Conservation (phyloP, 352 stramenopile species). For the Peronosclerospora sorghi region DNA sequence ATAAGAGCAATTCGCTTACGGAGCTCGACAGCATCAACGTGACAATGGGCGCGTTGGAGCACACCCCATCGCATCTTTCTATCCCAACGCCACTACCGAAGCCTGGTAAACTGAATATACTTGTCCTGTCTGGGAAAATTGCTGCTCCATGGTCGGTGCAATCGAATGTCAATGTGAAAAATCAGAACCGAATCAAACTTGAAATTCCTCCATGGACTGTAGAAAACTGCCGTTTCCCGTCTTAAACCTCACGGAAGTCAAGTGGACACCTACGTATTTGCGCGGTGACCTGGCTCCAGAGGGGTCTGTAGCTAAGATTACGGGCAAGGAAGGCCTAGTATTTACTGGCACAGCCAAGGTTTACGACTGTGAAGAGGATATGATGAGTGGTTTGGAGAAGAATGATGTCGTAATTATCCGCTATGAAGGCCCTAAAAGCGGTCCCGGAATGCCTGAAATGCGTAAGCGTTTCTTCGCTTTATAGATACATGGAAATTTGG, state of each 20-base stretch:
- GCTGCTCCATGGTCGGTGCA: too few species aligned
- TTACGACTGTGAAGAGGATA: constrained; percentile 96
- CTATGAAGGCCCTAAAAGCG: constrained; percentile 97
- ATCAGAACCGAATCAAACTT: too few species aligned
- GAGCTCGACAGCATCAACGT: too few species aligned
- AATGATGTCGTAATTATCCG: constrained; percentile 96
- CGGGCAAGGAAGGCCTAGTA: constrained; percentile 84
- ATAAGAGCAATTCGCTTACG: too few species aligned
- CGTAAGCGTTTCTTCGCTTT: constrained; percentile 31
- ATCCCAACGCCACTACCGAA: constrained; percentile 97
- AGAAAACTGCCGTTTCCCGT: too few species aligned
- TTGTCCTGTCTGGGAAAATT: too few species aligned
- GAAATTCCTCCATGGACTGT: too few species aligned
- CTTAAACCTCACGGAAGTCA: constrained; percentile 85
- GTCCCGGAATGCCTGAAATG: constrained; percentile 97
- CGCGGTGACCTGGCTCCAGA: constrained; percentile 93
- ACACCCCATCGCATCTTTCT: too few species aligned
- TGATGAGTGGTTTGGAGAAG: constrained; percentile 83
- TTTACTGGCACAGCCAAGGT: constrained; percentile 78
- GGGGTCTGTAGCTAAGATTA: constrained; percentile 94
- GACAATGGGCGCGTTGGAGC: too few species aligned
- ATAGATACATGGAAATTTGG: neutral
- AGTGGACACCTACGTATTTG: constrained; percentile 95
- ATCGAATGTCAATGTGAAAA: too few species aligned
- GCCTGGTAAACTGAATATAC: too few species aligned